These are phyloP conservation scores for Saccharomyces uvarum DNA, from an alignment of 1,139 yeast species.

Conservation along the genomic window DNA sequence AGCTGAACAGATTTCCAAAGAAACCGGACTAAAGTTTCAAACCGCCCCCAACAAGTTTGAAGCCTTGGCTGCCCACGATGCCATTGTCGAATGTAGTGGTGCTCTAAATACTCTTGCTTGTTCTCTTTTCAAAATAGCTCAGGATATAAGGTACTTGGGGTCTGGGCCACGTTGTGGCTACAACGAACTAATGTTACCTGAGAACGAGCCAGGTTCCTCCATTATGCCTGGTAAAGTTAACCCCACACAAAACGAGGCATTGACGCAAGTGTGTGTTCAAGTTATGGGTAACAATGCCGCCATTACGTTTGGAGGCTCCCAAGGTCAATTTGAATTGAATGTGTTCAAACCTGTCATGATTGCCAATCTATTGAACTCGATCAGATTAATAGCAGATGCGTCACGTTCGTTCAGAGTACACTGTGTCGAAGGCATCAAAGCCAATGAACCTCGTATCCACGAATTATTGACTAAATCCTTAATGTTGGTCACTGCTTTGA, in stretches of 20 bases:
- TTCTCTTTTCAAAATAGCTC: conserved; percentile 90
- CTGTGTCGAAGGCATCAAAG: conserved; percentile 91
- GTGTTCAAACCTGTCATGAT: conserved; percentile 97
- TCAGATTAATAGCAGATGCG: conserved; percentile 86
- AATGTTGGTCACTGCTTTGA: conserved; percentile 96
- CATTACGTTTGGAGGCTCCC: conserved; percentile 94
- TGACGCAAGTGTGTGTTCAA: conserved; percentile 96
- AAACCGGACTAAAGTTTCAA: conserved; percentile 80
- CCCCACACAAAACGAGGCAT: conserved; percentile 98
- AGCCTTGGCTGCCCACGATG: conserved; percentile 98
- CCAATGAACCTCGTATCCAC: conserved; percentile 79
- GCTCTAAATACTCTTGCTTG: conserved; percentile 93
- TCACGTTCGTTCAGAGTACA: conserved; percentile 79
- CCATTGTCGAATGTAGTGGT: conserved; percentile 94
- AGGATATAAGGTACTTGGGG: conserved; percentile 95
- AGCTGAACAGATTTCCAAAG: conserved; percentile 48
- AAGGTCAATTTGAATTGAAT: conserved; percentile 96
- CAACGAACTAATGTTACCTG: conserved; percentile 91
- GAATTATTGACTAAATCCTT: conserved; percentile 87
- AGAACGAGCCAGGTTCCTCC: conserved; percentile 97
- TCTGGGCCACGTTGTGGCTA: conserved; percentile 99
- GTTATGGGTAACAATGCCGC: conserved; percentile 95
- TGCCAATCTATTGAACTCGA: conserved; percentile 77
- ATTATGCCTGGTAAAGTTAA: conserved; percentile 99
- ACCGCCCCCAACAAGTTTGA: conserved; percentile 99